These are phyloP conservation scores for Torulaspora gathmanii DNA, from an alignment of 805 yeast genomes.

Conservation along the genomic window DNA sequence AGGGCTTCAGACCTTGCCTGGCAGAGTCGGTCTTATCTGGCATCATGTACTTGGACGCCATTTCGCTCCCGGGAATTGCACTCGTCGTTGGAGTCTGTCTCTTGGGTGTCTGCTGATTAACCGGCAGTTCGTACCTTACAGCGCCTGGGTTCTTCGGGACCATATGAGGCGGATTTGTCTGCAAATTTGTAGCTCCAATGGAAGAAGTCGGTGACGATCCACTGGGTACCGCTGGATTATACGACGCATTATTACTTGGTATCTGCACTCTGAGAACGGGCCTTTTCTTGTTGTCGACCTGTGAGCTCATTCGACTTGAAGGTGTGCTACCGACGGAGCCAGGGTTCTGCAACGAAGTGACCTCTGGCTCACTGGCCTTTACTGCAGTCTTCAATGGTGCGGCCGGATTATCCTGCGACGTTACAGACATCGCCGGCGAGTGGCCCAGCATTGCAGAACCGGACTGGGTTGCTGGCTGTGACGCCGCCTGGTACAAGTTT, in stretches of 20 bases:
- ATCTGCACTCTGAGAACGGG: constrained; percentile 63
- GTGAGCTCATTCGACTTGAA: neutral
- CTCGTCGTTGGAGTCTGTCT: constrained; percentile 5
- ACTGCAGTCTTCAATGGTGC: neutral
- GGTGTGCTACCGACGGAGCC: constrained; percentile 3
- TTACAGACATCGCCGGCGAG: constrained; percentile 7
- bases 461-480: constrained; percentile 5
- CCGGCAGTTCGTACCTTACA: constrained; percentile 4
- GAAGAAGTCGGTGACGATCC: constrained; percentile 42
- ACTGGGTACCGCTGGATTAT: constrained; percentile 28
- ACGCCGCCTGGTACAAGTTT: constrained; percentile 20
- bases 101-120: constrained; percentile 6
- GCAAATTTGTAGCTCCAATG: constrained; percentile 31
- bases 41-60: neutral
- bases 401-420: neutral
- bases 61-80: neutral
- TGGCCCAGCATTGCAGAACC: neutral
- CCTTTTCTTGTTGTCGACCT: constrained; percentile 30
- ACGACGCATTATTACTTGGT: constrained; percentile 43
- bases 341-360: neutral
- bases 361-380: neutral
- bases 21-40: constrained; percentile 5
- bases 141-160: constrained; percentile 8
- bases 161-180: neutral
- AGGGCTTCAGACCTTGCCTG: neutral